Conservation (phyloP, 1,284 basidiomycete genomes). For the Apiotrichum siamense region DNA sequence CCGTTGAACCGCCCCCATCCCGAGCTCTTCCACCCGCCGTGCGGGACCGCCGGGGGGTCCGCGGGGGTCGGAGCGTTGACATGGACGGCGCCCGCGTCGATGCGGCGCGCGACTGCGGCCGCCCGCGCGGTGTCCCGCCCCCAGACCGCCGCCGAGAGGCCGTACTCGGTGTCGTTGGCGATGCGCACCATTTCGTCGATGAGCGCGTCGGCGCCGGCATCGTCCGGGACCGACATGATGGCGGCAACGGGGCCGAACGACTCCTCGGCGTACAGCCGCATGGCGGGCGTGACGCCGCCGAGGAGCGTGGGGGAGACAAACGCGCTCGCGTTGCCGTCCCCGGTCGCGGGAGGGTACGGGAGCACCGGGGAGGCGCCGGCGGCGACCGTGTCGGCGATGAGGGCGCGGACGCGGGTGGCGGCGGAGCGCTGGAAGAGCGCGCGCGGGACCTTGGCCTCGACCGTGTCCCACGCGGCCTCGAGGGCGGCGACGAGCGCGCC, state of each 20-base stretch:
- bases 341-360: neutral
- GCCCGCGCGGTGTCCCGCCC: conserved; percentile 52
- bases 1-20: conserved; percentile 34
- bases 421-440: conserved; percentile 53
- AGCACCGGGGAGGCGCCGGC: conserved; percentile 51
- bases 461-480: conserved; percentile 27
- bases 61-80: conserved; percentile 14
- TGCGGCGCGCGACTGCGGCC: conserved; percentile 52
- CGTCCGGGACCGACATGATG: conserved; percentile 20
- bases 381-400: conserved; percentile 54
- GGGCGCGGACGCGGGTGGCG: conserved; percentile 52
- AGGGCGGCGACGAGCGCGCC: conserved; percentile 48
- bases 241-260: conserved; percentile 57
- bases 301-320: conserved; percentile 57
- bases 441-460: conserved; percentile 20
- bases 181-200: conserved; percentile 53
- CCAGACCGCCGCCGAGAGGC: conserved; percentile 56
- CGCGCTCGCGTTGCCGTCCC: conserved; percentile 35
- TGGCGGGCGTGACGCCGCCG: conserved; percentile 51
- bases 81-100: conserved; percentile 38
- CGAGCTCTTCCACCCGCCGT: conserved; percentile 23
- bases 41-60: conserved; percentile 15
- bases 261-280: conserved; percentile 56
- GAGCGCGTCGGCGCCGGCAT: conserved; percentile 6
- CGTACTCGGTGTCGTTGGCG: conserved; percentile 54